Conservation (phyloP, 2,329 filamentous ascomycete species). For the Neopestalotiopsis sp. region DNA sequence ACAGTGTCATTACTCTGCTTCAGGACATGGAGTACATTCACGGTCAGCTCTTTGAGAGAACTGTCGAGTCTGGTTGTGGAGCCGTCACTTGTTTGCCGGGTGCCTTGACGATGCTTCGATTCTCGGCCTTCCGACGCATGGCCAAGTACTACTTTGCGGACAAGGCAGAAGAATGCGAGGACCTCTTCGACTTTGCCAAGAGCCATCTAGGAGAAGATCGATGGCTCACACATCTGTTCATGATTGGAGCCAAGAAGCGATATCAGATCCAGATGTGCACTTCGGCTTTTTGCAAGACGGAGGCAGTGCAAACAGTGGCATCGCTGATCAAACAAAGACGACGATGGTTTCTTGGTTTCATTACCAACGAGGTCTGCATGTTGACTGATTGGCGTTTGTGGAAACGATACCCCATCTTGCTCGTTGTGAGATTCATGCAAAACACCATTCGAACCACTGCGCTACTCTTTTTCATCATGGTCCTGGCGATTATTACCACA, state of each 20-base stretch:
- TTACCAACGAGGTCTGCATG: constrained; percentile 99
- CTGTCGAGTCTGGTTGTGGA: constrained; percentile 92
- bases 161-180: constrained; percentile 92
- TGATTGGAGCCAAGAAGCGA: constrained; percentile 92
- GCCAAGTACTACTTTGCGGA: constrained; percentile 98
- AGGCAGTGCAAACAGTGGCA: constrained; percentile 87
- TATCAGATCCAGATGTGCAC: constrained; percentile 99
- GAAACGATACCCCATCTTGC: constrained; percentile 87
- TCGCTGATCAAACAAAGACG: constrained; percentile 92
- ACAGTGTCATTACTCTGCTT: constrained; percentile 87
- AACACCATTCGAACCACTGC: constrained; percentile 96
- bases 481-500: constrained; percentile 84
- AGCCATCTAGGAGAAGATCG: constrained; percentile 94
- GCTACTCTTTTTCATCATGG: constrained; percentile 91
- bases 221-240: constrained; percentile 97
- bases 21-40: constrained; percentile 99
- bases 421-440: constrained; percentile 89
- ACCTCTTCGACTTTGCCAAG: constrained; percentile 96
- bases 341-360: constrained; percentile 95
- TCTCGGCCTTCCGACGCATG: constrained; percentile 96
- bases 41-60: constrained; percentile 93
- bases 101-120: constrained; percentile 92
- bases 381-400: constrained; percentile 91
- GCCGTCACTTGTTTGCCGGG: constrained; percentile 94
- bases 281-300: constrained; percentile 97